Base-by-base conservation (phyloP, 306 rosid genomes). In the Acmispon strigosus region DNA sequence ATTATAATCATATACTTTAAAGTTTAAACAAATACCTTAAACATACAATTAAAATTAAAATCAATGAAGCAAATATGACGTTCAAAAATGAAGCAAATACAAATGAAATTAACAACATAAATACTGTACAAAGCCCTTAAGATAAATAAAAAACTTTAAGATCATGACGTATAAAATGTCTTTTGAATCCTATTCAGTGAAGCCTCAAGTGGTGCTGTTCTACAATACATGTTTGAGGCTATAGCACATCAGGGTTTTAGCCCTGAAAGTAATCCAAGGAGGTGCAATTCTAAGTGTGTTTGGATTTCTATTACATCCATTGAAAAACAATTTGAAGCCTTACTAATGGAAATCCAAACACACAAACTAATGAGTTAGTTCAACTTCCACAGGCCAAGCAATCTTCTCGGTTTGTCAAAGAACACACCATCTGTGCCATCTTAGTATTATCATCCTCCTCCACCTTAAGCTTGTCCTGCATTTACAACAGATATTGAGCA, bases 341-440 rank as follows among this genome's bases (percentile, higher is more conserved):
- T 32, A 32, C 37, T 32, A 6, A 32, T 32, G 7, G 6, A 6
- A 32, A 5, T 32, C 37, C 37, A 32, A 32, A 32, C 37, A 32
- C 37, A 6, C 27, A 22, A 22, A 22, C 37, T 32, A 32, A 32
- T 6, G 32, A 32, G 8, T 32, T 70, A 1, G 43, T 69, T 58
- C 70, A 92, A 83, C 98, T 89, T 74, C 98, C 98, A 47, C 98
- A 92, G 42, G 98, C 85, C 78, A 86, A 16, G 76, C 98, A 92
- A 6, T 89, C 98, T 10, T 92, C 98, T 13, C 86, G 81, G 79
- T 92, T 92, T 16, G 95, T 76, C 57, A 89, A 60, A 39, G 98
- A 92, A 79, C 98, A 92, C 15, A 92, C 90, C 96, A 90, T 88
- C 75, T 90, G 91, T 32, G 96, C 96, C 83, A 90, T 86, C 55